These are phyloP conservation scores for Leptographium procerum DNA, from an alignment of 2,329 filamentous ascomycete species.

Conservation along the genomic window DNA sequence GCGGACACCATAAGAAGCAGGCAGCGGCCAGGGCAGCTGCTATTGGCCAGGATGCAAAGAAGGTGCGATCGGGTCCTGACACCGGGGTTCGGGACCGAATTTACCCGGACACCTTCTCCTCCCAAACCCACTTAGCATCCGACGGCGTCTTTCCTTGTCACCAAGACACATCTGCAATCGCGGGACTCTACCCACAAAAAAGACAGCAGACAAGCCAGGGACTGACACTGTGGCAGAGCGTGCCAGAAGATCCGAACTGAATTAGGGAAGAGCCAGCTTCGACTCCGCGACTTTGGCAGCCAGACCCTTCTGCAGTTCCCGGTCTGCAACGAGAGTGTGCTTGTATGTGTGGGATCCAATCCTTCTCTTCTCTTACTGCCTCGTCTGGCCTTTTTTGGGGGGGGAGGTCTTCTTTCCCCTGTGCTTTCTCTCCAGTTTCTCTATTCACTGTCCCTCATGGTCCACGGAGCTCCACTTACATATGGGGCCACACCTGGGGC, in stretches of 20 bases:
- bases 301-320: neutral
- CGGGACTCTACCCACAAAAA: neutral
- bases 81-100: constrained; percentile 9
- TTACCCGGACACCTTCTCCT: constrained; percentile 3
- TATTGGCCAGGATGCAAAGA: neutral
- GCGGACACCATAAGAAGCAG: neutral
- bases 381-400: neutral
- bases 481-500: neutral
- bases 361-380: neutral
- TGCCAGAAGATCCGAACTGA: neutral
- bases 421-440: neutral
- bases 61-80: neutral
- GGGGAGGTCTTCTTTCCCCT: too few species aligned
- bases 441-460: neutral
- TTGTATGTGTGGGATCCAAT: neutral
- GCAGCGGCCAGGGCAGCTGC: neutral
- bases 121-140: neutral
- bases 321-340: neutral
- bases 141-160: neutral
- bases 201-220: neutral
- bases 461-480: neutral
- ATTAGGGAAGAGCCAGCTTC: neutral
- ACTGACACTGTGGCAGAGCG: neutral
- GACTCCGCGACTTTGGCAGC: neutral
- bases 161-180: neutral